Conservation (phyloP, 176 grass and related monocot species). For the Musa troglodytarum region DNA sequence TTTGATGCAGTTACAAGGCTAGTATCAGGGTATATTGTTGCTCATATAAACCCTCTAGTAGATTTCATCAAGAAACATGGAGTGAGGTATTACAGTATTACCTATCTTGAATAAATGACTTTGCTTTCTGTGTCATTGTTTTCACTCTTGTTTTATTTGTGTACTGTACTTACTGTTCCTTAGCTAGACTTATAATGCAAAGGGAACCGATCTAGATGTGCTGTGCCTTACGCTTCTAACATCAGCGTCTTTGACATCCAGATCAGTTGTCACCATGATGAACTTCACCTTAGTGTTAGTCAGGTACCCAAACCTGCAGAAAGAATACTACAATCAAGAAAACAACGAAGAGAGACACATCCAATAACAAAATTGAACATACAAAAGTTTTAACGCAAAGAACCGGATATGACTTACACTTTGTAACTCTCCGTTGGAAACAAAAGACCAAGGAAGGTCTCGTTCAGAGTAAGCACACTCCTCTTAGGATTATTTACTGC, state of each 20-base stretch:
- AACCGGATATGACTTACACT: conserved; percentile 50
- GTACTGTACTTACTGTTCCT: background rate
- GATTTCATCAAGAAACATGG: background rate
- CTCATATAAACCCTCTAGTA: background rate
- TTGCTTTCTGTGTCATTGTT: background rate
- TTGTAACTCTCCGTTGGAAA: conserved; percentile 96
- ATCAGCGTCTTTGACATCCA: conserved; percentile 97
- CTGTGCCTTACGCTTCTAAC: conserved; percentile 72
- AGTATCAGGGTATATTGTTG: background rate
- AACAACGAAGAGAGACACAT: background rate
- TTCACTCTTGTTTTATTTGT: background rate
- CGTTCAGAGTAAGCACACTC: conserved; percentile 69
- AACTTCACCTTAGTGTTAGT: conserved; percentile 98
- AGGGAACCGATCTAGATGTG: background rate
- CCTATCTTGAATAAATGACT: background rate
- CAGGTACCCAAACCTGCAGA: conserved; percentile 79
- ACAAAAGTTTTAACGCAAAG: background rate
- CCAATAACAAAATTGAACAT: background rate
- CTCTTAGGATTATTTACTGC: conserved; percentile 97
- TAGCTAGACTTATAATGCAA: background rate
- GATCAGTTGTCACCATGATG: conserved; percentile 90
- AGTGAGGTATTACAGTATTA: background rate
- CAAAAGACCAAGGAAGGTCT: conserved; percentile 89
- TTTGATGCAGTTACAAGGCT: background rate
- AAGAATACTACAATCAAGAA: conserved; percentile 15